Percentiles rank a stretch among this genome's conserved stretches.
Evolutionary conservation across 208 protist genomes (phyloP).

Genomic region (Trypanosoma congolense): DNA sequence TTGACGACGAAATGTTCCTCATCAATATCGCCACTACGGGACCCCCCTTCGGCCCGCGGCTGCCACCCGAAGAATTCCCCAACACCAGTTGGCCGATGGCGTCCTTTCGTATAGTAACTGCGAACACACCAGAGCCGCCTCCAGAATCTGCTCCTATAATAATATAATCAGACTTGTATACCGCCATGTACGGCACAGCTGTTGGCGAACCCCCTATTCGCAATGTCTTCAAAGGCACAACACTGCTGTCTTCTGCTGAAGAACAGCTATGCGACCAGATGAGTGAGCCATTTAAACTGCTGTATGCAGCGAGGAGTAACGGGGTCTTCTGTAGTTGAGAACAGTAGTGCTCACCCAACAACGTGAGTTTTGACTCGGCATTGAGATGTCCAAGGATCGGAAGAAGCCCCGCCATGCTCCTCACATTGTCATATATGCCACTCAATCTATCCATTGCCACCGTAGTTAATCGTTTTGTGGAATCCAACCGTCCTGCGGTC

Average conservation of each 20-base stretch:
- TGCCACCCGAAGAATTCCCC: slow-evolving; percentile 13
- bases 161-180: slow-evolving; percentile 21
- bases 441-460: slow-evolving; percentile 17
- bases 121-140: slow-evolving; percentile 6
- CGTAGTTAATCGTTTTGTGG: slow-evolving; percentile 26
- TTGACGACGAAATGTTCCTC: slow-evolving; percentile 11
- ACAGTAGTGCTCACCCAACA: slow-evolving; percentile 9
- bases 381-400: no score
- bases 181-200: slow-evolving; percentile 6
- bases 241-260: not conserved
- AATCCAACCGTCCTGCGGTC: slow-evolving; percentile 24
- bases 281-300: slow-evolving; percentile 3
- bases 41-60: slow-evolving; percentile 18
- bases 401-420: slow-evolving; percentile 4
- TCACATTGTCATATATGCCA: slow-evolving; percentile 24
- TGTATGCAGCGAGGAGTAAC: slow-evolving; percentile 20
- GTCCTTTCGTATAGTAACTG: slow-evolving; percentile 34
- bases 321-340: slow-evolving; percentile 9
- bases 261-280: slow-evolving; percentile 4
- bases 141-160: slow-evolving; percentile 11
- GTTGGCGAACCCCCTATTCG: not conserved
- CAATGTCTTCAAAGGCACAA: slow-evolving; percentile 6
- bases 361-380: not conserved
- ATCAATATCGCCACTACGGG: slow-evolving; percentile 34
- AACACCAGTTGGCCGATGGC: slow-evolving; percentile 37